Evolutionary conservation across 2,329 filamentous ascomycete genomes (phyloP), one percentile per base, ranked within the genome.

Genomic region (Sphaerulina populicola): DNA sequence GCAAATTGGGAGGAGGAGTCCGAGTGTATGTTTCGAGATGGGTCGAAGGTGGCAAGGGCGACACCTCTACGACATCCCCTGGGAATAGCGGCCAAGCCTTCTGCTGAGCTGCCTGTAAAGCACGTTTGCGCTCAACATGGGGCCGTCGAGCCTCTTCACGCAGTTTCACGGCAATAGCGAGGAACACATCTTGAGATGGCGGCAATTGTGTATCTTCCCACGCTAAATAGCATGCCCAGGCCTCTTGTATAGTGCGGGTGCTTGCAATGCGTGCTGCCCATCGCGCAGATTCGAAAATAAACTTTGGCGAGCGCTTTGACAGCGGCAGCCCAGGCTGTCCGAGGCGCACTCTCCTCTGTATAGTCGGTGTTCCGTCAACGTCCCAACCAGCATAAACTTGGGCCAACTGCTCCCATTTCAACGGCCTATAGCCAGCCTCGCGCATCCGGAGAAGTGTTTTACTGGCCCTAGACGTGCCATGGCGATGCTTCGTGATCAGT

Each of bases 11-110:
- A 1, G 84, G 79, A 11, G 74, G 70, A 39, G 81, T 69, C n/a
- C 79, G 74, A 36, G 80, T 76, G 57, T 79, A 79, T 51, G 86
- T 84, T 49, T 82, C 79, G n/a, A 82, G 76, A 52, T 85, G 61
- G 74, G 76, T 65, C 75, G 86, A 66, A 49, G 79, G 74, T 15
- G 81, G 69, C 15, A 80, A 73, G 4, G 78, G 71, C 39, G 73
- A 67, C 8, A 77, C 69, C 60, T 82, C 79, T 52, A 67, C 72
- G 36, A 71, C 71, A 58, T 86, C 83, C 10, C 85, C 85, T 5
- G 83, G 80, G 1, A 79, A 62, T 11, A 73, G 23, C 51, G 61
- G 40, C 66, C 61, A 55, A 56, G 56, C 7, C 40, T 33, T 51
- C 12, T 14, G 57, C 36, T 15, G 15, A 18, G 36, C 27, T 12